Percentiles rank a stretch among this genome's conserved stretches.
phyloP scores from a whole-genome alignment of 2,329 filamentous ascomycete species.

The Alternaria longipes region DNA sequence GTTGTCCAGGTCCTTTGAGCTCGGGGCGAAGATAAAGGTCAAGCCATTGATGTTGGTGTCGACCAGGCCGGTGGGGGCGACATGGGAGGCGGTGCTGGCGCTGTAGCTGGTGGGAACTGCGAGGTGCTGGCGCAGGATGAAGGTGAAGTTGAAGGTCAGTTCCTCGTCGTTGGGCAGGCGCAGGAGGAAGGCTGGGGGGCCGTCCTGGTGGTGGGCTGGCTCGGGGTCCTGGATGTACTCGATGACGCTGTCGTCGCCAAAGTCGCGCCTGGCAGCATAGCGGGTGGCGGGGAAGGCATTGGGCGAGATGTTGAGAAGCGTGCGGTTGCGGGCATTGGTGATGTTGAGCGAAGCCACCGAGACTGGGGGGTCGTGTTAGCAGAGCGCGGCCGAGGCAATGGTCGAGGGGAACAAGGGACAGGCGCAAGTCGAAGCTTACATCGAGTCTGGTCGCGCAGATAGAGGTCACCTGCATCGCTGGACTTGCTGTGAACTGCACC shows the following conservation, averaged over 20 bases:
- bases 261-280: constrained; percentile 75
- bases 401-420: background rate
- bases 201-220: constrained; percentile 41
- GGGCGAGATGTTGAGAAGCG: constrained; percentile 78
- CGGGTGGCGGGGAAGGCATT: constrained; percentile 88
- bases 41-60: constrained; percentile 88
- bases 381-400: background rate
- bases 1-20: constrained; percentile 86
- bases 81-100: constrained; percentile 59
- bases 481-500: constrained; percentile 89
- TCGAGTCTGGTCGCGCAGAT: constrained; percentile 89
- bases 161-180: constrained; percentile 92
- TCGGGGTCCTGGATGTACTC: constrained; percentile 97
- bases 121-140: constrained; percentile 72
- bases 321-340: constrained; percentile 80
- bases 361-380: constrained; percentile 65
- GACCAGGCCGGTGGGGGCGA: constrained; percentile 47
- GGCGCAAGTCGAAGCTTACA: constrained; percentile 64
- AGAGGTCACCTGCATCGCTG: constrained; percentile 79
- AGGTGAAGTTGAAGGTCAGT: constrained; percentile 90
- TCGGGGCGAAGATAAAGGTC: constrained; percentile 91
- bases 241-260: constrained; percentile 77
- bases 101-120: constrained; percentile 52
- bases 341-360: constrained; percentile 85
- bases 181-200: constrained; percentile 77